Percentiles rank a stretch among this genome's conserved stretches.
Conservation (phyloP, 1,284 basidiomycete genomes). For the Malassezia sympodialis region DNA sequence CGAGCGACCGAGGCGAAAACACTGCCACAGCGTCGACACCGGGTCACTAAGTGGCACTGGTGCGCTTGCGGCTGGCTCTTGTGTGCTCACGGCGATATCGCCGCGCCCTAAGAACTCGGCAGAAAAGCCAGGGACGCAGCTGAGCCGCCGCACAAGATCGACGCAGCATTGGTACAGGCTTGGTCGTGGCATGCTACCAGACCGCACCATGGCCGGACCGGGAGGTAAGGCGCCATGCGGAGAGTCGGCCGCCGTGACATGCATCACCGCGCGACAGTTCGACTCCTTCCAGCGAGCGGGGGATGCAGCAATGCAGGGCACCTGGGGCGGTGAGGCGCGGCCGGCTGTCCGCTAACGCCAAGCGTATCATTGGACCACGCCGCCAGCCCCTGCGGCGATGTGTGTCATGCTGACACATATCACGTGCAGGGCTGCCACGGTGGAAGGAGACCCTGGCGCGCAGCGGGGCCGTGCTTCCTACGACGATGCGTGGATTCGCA, state of each 20-base stretch:
- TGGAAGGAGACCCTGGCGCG: background rate
- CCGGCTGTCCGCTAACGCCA: background rate
- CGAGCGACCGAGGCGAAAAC: slow-evolving; percentile 80
- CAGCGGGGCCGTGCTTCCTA: background rate
- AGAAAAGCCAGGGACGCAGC: slow-evolving; percentile 49
- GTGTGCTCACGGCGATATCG: background rate
- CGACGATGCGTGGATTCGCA: slow-evolving; percentile 7
- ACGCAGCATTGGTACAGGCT: slow-evolving; percentile 50
- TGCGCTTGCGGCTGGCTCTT: slow-evolving; percentile 8
- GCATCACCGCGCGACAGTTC: background rate
- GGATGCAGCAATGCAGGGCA: background rate
- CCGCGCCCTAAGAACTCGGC: slow-evolving; percentile 26
- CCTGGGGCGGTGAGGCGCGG: background rate
- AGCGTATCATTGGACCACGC: background rate
- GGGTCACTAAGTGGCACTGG: slow-evolving; percentile 35
- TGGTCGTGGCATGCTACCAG: background rate
- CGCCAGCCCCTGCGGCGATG: background rate
- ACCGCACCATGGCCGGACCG: background rate
- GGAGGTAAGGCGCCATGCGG: background rate
- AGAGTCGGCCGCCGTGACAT: background rate
- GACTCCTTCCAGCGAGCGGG: background rate
- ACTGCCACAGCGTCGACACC: slow-evolving; percentile 86
- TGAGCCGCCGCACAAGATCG: slow-evolving; percentile 46
- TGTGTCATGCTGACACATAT: slow-evolving; percentile 1
- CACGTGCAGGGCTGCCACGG: background rate